phyloP scores from a whole-genome alignment of 2,329 filamentous ascomycete species.

The Falciphora oryzae region DNA sequence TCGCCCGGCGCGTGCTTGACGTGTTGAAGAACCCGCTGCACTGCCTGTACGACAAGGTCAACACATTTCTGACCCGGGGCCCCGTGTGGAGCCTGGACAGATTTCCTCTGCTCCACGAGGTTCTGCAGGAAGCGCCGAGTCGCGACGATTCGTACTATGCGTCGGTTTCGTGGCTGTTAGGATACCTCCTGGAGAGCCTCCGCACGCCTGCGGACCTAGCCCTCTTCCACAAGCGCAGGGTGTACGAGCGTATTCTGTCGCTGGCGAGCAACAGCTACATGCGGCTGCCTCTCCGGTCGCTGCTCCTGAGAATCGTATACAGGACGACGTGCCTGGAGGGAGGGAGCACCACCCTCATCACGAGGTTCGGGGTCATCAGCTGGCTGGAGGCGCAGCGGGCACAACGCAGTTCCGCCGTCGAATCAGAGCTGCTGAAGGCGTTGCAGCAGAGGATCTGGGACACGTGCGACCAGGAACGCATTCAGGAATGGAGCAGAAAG shows the following conservation, averaged over 20 bases:
- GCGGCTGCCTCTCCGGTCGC: conserved; percentile 51
- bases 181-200: conserved; percentile 64
- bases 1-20: conserved; percentile 63
- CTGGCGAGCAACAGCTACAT: conserved; percentile 64
- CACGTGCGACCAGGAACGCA: conserved; percentile 60
- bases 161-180: conserved; percentile 69
- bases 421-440: conserved; percentile 43
- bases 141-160: conserved; percentile 67
- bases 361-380: conserved; percentile 65
- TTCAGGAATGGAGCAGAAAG: conserved; percentile 60
- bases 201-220: conserved; percentile 53
- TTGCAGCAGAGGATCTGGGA: conserved; percentile 56
- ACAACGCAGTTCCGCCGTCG: conserved; percentile 34
- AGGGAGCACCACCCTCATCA: conserved; percentile 75
- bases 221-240: conserved; percentile 53
- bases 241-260: conserved; percentile 71
- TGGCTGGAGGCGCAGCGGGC: conserved; percentile 65
- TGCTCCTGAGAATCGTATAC: conserved; percentile 57
- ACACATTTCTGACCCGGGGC: conserved; percentile 71
- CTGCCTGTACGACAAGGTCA: conserved; percentile 79
- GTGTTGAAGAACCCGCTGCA: conserved; percentile 74
- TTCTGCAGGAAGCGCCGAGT: conserved; percentile 60
- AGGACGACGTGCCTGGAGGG: conserved; percentile 61
- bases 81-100: conserved; percentile 71
- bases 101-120: conserved; percentile 62